A percentile compares a stretch with the other conserved stretches of the same genome.
Evolutionary conservation across 495 filamentous ascomycete species (phyloP).

Genomic region (Podospora bellae-mahoneyi): DNA sequence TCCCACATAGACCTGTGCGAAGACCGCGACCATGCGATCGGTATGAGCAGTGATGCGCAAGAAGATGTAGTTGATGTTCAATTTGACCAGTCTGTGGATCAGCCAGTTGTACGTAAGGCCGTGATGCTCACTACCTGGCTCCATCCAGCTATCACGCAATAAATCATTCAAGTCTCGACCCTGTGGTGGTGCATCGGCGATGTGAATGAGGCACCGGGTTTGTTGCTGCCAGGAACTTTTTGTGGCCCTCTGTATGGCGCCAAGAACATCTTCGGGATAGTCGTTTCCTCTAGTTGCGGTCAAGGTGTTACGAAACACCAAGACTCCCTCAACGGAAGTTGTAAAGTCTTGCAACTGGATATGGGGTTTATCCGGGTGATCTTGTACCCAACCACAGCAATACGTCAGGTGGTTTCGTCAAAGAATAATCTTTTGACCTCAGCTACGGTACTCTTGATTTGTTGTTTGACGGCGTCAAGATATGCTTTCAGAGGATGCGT

Average conservation of each 20-base stretch:
- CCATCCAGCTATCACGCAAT: slow-evolving; percentile 23
- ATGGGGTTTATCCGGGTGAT: slow-evolving; percentile 31
- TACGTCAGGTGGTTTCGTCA: slow-evolving; percentile 40
- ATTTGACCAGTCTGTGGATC: slow-evolving; percentile 27
- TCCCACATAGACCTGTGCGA: slow-evolving; percentile 28
- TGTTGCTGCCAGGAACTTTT: slow-evolving; percentile 33
- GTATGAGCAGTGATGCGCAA: slow-evolving; percentile 33
- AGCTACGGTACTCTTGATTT: slow-evolving; percentile 34
- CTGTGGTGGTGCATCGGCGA: slow-evolving; percentile 37
- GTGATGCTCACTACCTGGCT: slow-evolving; percentile 36
- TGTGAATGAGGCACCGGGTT: slow-evolving; percentile 40
- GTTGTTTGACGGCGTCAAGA: slow-evolving; percentile 36
- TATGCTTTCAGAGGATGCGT: slow-evolving; percentile 34
- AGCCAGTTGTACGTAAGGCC: slow-evolving; percentile 30
- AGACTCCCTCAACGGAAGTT: slow-evolving; percentile 20
- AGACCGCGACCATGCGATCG: slow-evolving; percentile 34
- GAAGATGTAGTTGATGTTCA: slow-evolving; percentile 39
- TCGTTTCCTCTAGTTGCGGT: slow-evolving; percentile 30
- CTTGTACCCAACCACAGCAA: slow-evolving; percentile 42
- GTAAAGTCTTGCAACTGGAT: slow-evolving; percentile 42
- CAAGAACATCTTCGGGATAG: slow-evolving; percentile 36
- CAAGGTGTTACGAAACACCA: slow-evolving; percentile 25
- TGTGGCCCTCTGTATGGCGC: slow-evolving; percentile 29
- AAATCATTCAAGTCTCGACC: slow-evolving; percentile 27
- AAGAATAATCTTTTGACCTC: slow-evolving; percentile 38